Evolutionary conservation across 495 filamentous ascomycete genomes (phyloP), one percentile per base, ranked within the genome.

Genomic region (Trichoderma virens): DNA sequence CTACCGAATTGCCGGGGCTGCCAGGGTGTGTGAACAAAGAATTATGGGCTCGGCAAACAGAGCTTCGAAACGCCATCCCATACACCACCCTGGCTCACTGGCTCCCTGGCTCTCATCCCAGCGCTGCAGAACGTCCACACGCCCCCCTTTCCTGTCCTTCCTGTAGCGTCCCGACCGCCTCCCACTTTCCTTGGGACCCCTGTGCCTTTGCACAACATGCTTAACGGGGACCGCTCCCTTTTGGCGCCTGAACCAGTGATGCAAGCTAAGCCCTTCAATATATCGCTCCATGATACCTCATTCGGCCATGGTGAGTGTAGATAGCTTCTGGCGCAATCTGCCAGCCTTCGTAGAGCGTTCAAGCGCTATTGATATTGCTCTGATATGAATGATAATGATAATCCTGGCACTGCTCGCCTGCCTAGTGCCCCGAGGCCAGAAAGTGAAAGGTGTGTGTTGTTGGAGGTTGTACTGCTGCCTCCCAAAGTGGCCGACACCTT

Each of bases 1-100:
- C 51, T 56, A 56, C 51, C 51, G 25, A 27, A 56, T 56, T 56
- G 51, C 51, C 51, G 51, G 51, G 51, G 51, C 51, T 30, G 51
- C 25, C 25, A 56, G 51, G 51, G 51, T 56, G 51, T 28, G 51
- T 8, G 51, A 56, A 16, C 25, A 56, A 27, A 30, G 27, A 27
- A 56, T 56, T 56, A 23, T 56, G 51, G 51, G 27, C 27, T 56
- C 51, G 25, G 25, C 47, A 56, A 28, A 28, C 20, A 16, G 47
- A 56, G 47, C 47, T 56, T 56, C 47, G 47, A 27, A 30, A 56
- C 51, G 51, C 23, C 23, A 56, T 56, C 23, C 13, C 51, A 28
- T 56, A 16, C 16, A 20, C 18, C 43, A 6, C 0, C 43, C 13
- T 5, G 41, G 41, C 14, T 27, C n/a, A 14, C 47, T 54, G 47